A percentile compares a stretch with the other conserved stretches of the same genome.
These are phyloP conservation scores for Colletotrichum filicis DNA, from an alignment of 2,329 filamentous ascomycete genomes.

Conservation along the genomic window DNA sequence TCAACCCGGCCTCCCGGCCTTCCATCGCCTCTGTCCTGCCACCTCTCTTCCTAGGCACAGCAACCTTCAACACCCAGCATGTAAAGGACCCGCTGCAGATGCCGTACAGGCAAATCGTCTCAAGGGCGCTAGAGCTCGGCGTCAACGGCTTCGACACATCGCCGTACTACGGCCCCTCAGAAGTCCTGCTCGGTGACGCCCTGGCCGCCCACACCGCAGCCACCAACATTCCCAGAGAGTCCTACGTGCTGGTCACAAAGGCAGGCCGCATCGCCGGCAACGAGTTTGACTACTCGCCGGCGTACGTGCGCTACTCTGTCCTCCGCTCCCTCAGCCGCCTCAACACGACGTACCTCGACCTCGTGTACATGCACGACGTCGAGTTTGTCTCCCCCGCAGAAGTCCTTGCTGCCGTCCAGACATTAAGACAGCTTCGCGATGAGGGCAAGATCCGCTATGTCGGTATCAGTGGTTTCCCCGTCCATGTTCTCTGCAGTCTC, in stretches of 20 bases:
- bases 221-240: constrained; percentile 45
- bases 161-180: constrained; percentile 33
- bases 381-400: constrained; percentile 78
- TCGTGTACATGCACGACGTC: constrained; percentile 85
- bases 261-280: constrained; percentile 27
- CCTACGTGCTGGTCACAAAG: constrained; percentile 43
- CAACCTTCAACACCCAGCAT: constrained; percentile 89
- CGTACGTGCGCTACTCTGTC: constrained; percentile 64
- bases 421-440: constrained; percentile 81
- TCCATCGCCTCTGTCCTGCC: constrained; percentile 66
- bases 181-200: constrained; percentile 33
- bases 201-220: constrained; percentile 68
- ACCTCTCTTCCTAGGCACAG: constrained; percentile 86
- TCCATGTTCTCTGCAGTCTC: constrained; percentile 79
- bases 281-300: constrained; percentile 33
- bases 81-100: constrained; percentile 53
- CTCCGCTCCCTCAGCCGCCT: constrained; percentile 72
- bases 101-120: constrained; percentile 32
- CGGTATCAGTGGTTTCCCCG: constrained; percentile 91
- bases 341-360: constrained; percentile 75
- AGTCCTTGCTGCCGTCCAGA: constrained; percentile 73
- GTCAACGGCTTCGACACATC: constrained; percentile 34
- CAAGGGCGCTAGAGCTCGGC: constrained; percentile 26
- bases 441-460: constrained; percentile 81
- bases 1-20: constrained; percentile 11